Percentiles rank a stretch among this genome's conserved stretches.
Conservation (phyloP, 495 filamentous ascomycete genomes). For the Penicillium nucicola region DNA sequence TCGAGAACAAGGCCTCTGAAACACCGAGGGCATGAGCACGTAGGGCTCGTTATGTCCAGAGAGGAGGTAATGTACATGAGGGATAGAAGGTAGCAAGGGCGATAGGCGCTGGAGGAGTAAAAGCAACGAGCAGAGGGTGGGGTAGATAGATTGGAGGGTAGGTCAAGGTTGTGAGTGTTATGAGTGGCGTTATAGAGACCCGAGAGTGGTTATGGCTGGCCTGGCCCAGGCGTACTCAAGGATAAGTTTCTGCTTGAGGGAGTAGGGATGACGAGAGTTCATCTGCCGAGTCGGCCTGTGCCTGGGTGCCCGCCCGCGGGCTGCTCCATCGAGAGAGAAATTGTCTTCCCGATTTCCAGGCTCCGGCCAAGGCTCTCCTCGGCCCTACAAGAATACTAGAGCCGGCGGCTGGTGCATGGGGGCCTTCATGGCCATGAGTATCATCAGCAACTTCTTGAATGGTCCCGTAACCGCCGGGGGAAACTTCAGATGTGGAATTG, state of each 20-base stretch:
- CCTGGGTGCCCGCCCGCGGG: conserved; percentile 15
- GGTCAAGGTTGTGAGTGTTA: too few relatives aligned
- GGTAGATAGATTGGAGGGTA: not conserved
- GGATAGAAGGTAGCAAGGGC: not conserved
- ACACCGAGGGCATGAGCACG: not conserved
- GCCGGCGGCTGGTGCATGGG: not conserved
- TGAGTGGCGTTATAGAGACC: too few relatives aligned
- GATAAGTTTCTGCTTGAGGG: conserved; percentile 4
- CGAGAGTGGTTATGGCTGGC: conserved; percentile 7
- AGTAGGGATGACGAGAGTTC: conserved; percentile 20
- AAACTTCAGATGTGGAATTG: not conserved
- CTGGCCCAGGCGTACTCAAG: not conserved
- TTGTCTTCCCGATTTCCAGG: conserved; percentile 28
- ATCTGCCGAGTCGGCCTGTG: conserved; percentile 1
- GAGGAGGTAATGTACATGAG: not conserved
- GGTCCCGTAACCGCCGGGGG: conserved; percentile 27
- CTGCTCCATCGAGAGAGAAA: conserved; percentile 27
- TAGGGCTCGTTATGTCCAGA: not conserved
- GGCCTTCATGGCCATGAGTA: not conserved
- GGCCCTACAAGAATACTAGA: conserved; percentile 29
- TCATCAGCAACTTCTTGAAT: conserved; percentile 18
- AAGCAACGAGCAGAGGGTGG: not conserved
- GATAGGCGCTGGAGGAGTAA: not conserved
- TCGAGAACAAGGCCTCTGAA: not conserved
- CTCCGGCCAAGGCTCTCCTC: conserved; percentile 25